Conservation (phyloP, 106 monocot genomes). For the Agapanthus africanus region DNA sequence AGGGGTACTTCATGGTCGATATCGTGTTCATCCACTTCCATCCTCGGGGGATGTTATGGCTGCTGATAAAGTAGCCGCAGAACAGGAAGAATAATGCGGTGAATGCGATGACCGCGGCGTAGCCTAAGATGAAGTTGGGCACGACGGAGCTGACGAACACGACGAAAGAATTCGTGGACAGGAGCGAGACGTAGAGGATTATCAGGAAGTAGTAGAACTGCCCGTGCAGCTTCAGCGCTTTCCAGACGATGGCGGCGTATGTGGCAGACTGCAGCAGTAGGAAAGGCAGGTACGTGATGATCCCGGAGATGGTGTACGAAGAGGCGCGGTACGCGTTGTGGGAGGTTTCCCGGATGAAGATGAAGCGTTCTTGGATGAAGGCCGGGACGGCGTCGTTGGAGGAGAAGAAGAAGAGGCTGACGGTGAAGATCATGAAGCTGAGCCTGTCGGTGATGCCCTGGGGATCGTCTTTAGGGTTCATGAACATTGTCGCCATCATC, state of each 20-base stretch:
- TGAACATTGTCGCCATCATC: slow-evolving; percentile 50
- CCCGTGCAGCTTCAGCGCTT: slow-evolving; percentile 23
- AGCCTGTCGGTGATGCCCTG: slow-evolving; percentile 38
- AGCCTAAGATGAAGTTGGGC: slow-evolving; percentile 41
- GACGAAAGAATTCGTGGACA: slow-evolving; percentile 44
- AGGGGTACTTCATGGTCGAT: slow-evolving; percentile 47
- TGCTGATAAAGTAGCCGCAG: slow-evolving; percentile 40
- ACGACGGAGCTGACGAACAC: slow-evolving; percentile 42
- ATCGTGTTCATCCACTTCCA: slow-evolving; percentile 44
- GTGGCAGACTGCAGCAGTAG: slow-evolving; percentile 25
- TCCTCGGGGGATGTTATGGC: slow-evolving; percentile 17
- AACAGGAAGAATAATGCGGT: slow-evolving; percentile 39
- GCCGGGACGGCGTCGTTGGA: slow-evolving; percentile 43
- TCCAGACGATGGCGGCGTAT: slow-evolving; percentile 33
- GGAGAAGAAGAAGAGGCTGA: slow-evolving; percentile 42
- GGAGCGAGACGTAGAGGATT: slow-evolving; percentile 27
- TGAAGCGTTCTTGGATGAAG: slow-evolving; percentile 51
- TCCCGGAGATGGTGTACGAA: slow-evolving; percentile 31
- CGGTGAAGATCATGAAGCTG: slow-evolving; percentile 50
- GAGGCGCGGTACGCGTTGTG: slow-evolving; percentile 48
- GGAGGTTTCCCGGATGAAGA: slow-evolving; percentile 42
- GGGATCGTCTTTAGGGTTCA: slow-evolving; percentile 20
- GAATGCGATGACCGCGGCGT: slow-evolving; percentile 39
- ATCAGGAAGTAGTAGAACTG: slow-evolving; percentile 31
- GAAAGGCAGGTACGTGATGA: slow-evolving; percentile 37